Evolutionary conservation across 2,329 filamentous ascomycete species (phyloP), one percentile per base, ranked within the genome.

Genomic region (Cercospora sp.): DNA sequence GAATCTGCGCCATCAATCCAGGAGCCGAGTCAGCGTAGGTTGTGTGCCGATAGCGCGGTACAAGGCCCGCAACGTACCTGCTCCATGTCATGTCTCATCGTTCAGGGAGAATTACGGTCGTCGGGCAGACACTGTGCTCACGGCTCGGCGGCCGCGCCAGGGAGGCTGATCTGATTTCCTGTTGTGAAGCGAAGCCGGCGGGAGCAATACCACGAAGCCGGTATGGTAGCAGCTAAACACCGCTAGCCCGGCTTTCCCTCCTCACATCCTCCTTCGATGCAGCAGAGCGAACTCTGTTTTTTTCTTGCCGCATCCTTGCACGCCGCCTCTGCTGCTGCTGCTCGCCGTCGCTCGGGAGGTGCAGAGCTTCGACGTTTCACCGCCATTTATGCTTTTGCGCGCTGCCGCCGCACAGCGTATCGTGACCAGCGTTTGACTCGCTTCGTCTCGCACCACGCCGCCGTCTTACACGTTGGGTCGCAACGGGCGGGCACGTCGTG

Each of bases 351-450:
- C 60, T 9, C 33, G 42, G 33, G 33, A 40, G 33, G 33, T 23
- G 60, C 12, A 23, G 53, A 58, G 53, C 53, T 45, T 64, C 51
- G 60, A 63, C 45, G 45, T 64, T 64, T 57, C 62, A 64, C 62
- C 62, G 62, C 62, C 62, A 57, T 64, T 61, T 64, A 64, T 64
- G 31, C 62, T 64, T 42, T 64, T 64, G n/a, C 20, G 30, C 33
- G 62, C 51, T 58, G 62, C 45, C 48, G 48, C 51, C 36, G 51
- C 62, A 20, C 51, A 20, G 48, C 51, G 62, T 42, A 33, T 58
- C 31, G 62, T 57, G 62, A 57, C 48, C 62, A 66, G 40, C 40
- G 53, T 63, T 68, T 70, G 69, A 70, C 66, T 70, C 69, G 68
- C 45, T 31, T 57, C 48, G 66, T 68, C 58, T 31, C 66, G 63